phyloP scores from a whole-genome alignment of 1,284 basidiomycete genomes.

The Cryptococcus hybrid region DNA sequence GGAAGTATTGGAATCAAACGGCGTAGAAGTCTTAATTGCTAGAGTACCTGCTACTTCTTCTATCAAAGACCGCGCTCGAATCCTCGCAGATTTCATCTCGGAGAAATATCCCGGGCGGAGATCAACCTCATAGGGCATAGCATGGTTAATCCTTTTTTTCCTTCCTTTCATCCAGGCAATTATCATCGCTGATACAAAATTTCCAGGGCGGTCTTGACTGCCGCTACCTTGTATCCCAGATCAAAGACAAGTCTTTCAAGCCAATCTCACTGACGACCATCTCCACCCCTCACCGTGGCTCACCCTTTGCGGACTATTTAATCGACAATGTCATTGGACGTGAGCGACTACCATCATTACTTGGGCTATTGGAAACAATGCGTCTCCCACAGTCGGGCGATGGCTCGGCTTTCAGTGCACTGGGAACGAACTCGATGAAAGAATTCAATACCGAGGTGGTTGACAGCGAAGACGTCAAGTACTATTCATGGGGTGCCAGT shows the following conservation, averaged over 20 bases:
- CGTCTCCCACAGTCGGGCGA: constrained; percentile 81
- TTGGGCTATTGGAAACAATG: constrained; percentile 58
- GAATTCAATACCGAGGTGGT: constrained; percentile 82
- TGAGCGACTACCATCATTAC: constrained; percentile 50
- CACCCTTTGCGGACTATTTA: constrained; percentile 90
- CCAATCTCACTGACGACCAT: constrained; percentile 89
- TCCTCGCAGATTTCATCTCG: constrained; percentile 76
- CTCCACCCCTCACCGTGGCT: constrained; percentile 84
- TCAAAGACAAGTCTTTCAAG: constrained; percentile 53
- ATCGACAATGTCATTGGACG: constrained; percentile 71
- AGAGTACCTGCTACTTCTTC: constrained; percentile 87
- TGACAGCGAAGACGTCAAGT: constrained; percentile 71
- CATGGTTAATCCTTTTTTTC: constrained; percentile 60
- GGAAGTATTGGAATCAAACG: constrained; percentile 82
- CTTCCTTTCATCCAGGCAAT: not conserved
- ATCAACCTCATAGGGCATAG: constrained; percentile 93
- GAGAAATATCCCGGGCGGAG: constrained; percentile 69
- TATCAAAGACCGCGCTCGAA: constrained; percentile 79
- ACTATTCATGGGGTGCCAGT: constrained; percentile 89
- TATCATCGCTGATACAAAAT: not conserved
- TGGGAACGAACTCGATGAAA: constrained; percentile 82
- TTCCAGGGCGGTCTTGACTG: constrained; percentile 85
- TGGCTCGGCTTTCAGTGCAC: constrained; percentile 82
- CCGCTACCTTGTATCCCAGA: constrained; percentile 65
- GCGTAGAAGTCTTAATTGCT: constrained; percentile 86